Percentiles rank a stretch among this genome's conserved stretches.
These are phyloP conservation scores for Lactifluus pinguis DNA, from an alignment of 768 basidiomycete genomes.

Conservation along the genomic window DNA sequence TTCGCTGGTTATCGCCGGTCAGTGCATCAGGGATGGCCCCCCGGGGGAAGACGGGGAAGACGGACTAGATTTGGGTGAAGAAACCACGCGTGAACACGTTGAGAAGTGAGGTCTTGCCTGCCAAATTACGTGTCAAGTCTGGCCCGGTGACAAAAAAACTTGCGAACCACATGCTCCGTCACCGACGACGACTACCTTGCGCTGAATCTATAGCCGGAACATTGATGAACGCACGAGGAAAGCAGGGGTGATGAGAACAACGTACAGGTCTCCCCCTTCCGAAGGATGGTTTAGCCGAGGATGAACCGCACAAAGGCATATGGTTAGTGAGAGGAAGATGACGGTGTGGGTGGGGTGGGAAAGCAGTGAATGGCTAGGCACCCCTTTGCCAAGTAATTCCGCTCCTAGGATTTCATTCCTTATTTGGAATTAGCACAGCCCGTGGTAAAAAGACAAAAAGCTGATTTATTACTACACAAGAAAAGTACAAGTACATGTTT, in stretches of 20 bases:
- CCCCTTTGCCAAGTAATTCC: too few species aligned
- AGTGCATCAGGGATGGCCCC: not conserved
- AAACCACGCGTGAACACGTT: constrained; percentile 88
- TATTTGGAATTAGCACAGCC: too few species aligned
- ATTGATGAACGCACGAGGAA: not conserved
- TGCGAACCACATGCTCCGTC: constrained; percentile 87
- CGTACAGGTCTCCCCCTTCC: constrained; percentile 13
- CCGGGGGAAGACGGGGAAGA: constrained; percentile 9
- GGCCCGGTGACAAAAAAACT: not conserved
- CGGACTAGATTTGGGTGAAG: constrained; percentile 91
- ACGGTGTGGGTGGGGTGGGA: not conserved
- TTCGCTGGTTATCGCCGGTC: constrained; percentile 41
- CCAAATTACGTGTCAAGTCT: not conserved
- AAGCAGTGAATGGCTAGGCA: not conserved
- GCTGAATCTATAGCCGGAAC: constrained; percentile 31
- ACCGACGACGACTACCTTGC: constrained; percentile 84
- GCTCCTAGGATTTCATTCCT: too few species aligned
- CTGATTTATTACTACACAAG: too few species aligned
- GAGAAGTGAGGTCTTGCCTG: constrained; percentile 75
- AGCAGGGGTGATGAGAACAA: too few species aligned
- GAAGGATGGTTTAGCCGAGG: constrained; percentile 7
- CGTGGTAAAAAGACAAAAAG: too few species aligned
- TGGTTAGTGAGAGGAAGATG: not conserved
- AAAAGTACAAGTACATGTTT: too few species aligned
- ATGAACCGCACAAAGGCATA: constrained; percentile 13